A percentile compares a stretch with the other conserved stretches of the same genome.
Evolutionary conservation across 2,329 filamentous ascomycete species (phyloP).

Genomic region (Laburnicola sp.): DNA sequence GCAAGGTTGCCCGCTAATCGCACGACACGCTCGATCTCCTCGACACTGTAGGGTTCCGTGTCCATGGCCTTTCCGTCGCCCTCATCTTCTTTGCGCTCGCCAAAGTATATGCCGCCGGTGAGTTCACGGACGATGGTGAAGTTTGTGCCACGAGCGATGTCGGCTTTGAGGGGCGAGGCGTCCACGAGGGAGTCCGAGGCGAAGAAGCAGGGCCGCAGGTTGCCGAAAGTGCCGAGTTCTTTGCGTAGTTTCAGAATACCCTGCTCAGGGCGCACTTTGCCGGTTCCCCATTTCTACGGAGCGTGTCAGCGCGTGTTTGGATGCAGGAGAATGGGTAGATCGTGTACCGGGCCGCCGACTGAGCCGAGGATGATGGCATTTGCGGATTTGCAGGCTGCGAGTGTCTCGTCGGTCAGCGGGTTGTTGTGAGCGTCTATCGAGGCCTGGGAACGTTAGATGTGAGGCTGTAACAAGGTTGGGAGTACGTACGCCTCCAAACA

Average conservation of each 20-base stretch:
- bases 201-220: constrained; percentile 95
- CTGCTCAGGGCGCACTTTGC: constrained; percentile 85
- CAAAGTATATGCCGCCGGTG: constrained; percentile 94
- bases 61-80: constrained; percentile 77
- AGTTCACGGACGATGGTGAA: constrained; percentile 92
- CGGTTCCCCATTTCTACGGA: constrained; percentile 82
- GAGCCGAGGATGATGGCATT: constrained; percentile 91
- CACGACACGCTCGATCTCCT: constrained; percentile 86
- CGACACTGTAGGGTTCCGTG: constrained; percentile 80
- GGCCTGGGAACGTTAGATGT: constrained; percentile 57
- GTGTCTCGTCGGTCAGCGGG: constrained; percentile 80
- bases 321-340: background rate
- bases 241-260: constrained; percentile 89
- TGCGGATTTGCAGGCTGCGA: constrained; percentile 78
- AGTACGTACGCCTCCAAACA: constrained; percentile 82
- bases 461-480: background rate
- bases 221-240: constrained; percentile 91
- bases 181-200: constrained; percentile 83
- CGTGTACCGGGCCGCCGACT: constrained; percentile 80
- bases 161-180: constrained; percentile 81
- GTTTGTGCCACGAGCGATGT: constrained; percentile 83
- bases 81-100: constrained; percentile 79
- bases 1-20: constrained; percentile 81
- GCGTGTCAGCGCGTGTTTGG: constrained; percentile 13
- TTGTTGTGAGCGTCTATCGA: constrained; percentile 82